These are phyloP conservation scores for Rhynchospora breviuscula DNA, from an alignment of 176 grass and related monocot species.

Conservation along the genomic window DNA sequence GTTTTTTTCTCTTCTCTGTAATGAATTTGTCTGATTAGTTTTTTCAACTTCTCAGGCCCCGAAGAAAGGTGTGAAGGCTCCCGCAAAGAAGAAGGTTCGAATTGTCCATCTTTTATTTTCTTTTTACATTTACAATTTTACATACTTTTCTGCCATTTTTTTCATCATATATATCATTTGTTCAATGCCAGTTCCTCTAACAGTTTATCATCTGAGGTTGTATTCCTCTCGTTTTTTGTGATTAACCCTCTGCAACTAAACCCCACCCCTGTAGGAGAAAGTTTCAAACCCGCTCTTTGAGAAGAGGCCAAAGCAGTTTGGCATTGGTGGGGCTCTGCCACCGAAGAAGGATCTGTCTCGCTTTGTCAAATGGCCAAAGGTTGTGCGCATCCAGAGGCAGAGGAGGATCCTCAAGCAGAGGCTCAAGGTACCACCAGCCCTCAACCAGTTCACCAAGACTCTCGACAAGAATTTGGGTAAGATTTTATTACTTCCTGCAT, in stretches of 20 bases:
- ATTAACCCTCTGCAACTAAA: not conserved
- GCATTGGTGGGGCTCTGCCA: slow-evolving; percentile 60
- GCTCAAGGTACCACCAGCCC: slow-evolving; percentile 70
- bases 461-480: slow-evolving; percentile 85
- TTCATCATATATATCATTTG: not conserved
- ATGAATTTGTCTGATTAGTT: not conserved
- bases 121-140: not conserved
- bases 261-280: slow-evolving; percentile 30
- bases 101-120: not conserved
- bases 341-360: slow-evolving; percentile 73
- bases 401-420: slow-evolving; percentile 87
- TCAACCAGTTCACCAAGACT: slow-evolving; percentile 92
- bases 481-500: not conserved
- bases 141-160: not conserved
- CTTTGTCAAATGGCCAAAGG: slow-evolving; percentile 90
- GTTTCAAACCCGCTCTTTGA: slow-evolving; percentile 77
- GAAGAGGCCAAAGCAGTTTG: slow-evolving; percentile 90
- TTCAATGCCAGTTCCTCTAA: not conserved
- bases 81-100: slow-evolving; percentile 59
- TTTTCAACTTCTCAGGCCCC: slow-evolving; percentile 47
- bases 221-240: not conserved
- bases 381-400: slow-evolving; percentile 75
- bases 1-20: slow-evolving; percentile 35
- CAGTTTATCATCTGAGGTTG: not conserved
- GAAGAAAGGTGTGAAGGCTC: slow-evolving; percentile 56